These are phyloP conservation scores for Pythium sukuiense DNA, from an alignment of 352 stramenopile genomes.

Conservation along the genomic window DNA sequence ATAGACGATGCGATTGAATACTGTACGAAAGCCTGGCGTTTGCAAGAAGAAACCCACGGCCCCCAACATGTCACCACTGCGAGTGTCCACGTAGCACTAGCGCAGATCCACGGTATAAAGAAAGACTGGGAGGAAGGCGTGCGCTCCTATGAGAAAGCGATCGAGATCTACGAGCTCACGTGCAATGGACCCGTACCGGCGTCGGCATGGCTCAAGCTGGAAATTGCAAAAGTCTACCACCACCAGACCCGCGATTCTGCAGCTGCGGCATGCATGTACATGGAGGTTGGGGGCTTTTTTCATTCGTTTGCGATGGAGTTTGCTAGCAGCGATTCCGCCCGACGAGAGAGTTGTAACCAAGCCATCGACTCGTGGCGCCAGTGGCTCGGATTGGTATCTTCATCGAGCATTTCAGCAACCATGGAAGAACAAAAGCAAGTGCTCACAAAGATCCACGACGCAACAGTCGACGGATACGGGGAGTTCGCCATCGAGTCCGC, in stretches of 20 bases:
- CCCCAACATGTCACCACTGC: constrained; percentile 54
- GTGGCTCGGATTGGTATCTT: constrained; percentile 35
- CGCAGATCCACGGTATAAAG: constrained; percentile 50
- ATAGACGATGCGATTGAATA: constrained; percentile 69
- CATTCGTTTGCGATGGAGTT: constrained; percentile 62
- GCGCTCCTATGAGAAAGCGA: constrained; percentile 44
- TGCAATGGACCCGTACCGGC: constrained; percentile 58
- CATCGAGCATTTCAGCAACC: not conserved
- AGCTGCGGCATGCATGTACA: constrained; percentile 28
- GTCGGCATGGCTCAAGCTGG: constrained; percentile 56
- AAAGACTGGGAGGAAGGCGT: constrained; percentile 40
- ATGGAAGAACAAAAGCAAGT: constrained; percentile 45
- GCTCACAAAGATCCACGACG: constrained; percentile 42
- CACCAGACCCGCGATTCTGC: constrained; percentile 25
- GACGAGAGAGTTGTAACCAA: constrained; percentile 54
- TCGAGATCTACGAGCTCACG: constrained; percentile 53
- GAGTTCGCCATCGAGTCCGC: constrained; percentile 65
- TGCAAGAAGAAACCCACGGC: constrained; percentile 54
- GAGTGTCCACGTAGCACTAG: constrained; percentile 48
- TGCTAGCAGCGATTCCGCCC: constrained; percentile 43
- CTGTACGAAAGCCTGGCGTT: constrained; percentile 61
- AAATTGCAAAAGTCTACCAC: constrained; percentile 57
- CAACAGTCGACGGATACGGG: constrained; percentile 51
- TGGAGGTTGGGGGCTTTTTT: constrained; percentile 56
- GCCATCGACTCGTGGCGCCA: constrained; percentile 60